These are phyloP conservation scores for Parasarocladium wereldwijsianum DNA, from an alignment of 2,329 filamentous ascomycete genomes.

Conservation along the genomic window DNA sequence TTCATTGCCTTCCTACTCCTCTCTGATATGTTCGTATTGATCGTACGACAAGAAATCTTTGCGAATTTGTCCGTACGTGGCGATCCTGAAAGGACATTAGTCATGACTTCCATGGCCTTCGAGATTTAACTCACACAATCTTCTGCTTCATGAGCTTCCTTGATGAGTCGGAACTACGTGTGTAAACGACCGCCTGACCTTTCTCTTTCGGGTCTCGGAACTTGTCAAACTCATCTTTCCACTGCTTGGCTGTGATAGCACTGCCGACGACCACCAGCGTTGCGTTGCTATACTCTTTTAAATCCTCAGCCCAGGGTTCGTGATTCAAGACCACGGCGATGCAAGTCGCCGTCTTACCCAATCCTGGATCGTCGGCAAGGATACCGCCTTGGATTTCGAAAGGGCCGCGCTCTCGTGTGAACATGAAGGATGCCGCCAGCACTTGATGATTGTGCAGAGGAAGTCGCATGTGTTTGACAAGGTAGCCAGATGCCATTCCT, in stretches of 20 bases:
- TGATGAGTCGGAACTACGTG: background rate
- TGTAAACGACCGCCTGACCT: slow-evolving; percentile 6
- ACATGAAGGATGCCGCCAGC: slow-evolving; percentile 37
- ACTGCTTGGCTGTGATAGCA: slow-evolving; percentile 11
- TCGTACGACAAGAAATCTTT: slow-evolving; percentile 7
- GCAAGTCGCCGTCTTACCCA: slow-evolving; percentile 59
- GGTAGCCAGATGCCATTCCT: slow-evolving; percentile 4
- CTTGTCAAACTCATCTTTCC: slow-evolving; percentile 13
- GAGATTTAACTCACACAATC: slow-evolving; percentile 6
- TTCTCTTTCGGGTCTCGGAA: slow-evolving; percentile 8
- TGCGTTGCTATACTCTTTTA: slow-evolving; percentile 15
- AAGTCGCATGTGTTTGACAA: slow-evolving; percentile 3
- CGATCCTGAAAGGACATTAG: slow-evolving; percentile 11
- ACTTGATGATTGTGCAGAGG: slow-evolving; percentile 28
- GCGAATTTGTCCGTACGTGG: slow-evolving; percentile 14
- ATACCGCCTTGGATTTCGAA: slow-evolving; percentile 40
- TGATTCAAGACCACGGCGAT: slow-evolving; percentile 59
- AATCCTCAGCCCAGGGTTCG: slow-evolving; percentile 24
- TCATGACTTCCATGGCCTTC: background rate
- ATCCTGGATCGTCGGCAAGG: slow-evolving; percentile 46
- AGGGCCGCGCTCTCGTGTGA: slow-evolving; percentile 27
- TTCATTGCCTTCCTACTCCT: background rate
- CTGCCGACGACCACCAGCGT: slow-evolving; percentile 20
- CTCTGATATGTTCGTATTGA: background rate
- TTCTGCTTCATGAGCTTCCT: background rate